Evolutionary conservation across 257 asterid species (phyloP).

Genomic region (Solanum bulbocastanum): DNA sequence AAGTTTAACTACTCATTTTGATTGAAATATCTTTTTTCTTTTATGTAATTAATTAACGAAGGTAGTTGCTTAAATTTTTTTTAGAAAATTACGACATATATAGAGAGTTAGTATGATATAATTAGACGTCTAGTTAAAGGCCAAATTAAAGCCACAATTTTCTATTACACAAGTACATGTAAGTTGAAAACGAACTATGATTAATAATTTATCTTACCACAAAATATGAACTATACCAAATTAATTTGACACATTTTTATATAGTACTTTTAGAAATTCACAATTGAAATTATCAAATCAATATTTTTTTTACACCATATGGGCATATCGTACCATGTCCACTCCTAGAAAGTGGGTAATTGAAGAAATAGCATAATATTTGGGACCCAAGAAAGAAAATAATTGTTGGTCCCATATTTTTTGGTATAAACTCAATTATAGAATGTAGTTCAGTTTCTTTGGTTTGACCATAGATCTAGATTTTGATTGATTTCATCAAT

Average conservation of each 20-base stretch:
- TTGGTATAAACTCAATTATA: neutral
- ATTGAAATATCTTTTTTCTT: too few relatives aligned
- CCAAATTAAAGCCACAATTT: neutral
- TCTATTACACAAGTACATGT: too few relatives aligned
- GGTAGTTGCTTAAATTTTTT: too few relatives aligned
- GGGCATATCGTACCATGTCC: neutral
- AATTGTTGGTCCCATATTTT: neutral
- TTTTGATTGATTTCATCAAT: neutral
- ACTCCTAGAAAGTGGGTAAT: neutral
- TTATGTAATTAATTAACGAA: too few relatives aligned
- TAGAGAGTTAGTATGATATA: neutral
- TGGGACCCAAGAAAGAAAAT: neutral
- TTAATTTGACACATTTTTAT: neutral
- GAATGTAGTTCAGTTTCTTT: neutral
- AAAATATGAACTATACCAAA: neutral
- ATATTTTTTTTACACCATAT: neutral
- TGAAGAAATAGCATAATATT: neutral
- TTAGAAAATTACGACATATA: too few relatives aligned
- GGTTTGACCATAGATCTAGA: neutral
- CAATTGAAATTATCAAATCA: neutral
- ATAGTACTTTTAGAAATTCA: neutral
- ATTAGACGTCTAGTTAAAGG: neutral
- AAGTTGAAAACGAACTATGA: accelerated
- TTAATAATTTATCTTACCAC: neutral
- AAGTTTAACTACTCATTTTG: too few relatives aligned